Evolutionary conservation across 305 asterid species (phyloP), one percentile per base, ranked within the genome.

Genomic region (Solanum hybrid): DNA sequence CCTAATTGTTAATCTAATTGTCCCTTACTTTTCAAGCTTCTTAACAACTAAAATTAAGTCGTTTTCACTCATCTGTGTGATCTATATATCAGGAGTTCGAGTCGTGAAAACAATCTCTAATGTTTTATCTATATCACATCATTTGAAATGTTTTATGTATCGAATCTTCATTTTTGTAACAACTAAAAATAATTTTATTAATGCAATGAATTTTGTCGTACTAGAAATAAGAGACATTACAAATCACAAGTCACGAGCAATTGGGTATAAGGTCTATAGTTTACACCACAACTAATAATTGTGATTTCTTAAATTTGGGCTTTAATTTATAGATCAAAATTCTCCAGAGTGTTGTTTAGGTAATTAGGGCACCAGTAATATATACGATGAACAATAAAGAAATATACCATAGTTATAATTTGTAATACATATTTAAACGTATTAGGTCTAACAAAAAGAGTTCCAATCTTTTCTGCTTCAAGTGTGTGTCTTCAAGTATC

Each of bases 1-100:
- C 96, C 94, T 91, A 92, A 90, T 89, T 81, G 29, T 87, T 91
- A 90, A 90, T 77, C 92, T 90, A 69, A 79, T 87, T 26, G 11
- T 89, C 92, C 93, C 93, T 92, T 90, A 93, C 93, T 69, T 87
- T 77, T 85, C 85, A 88, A 91, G 67, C 64, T 92, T 91, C 92
- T 78, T 92, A 92, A 91, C 92, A 89, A 89, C 8, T 42, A 73
- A 28, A 73, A 28, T 12, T 28, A 73, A 28, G 79, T 73, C 18
- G 22, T 73, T 2, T 71, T 5, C 34, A 69, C 33, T 5, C 4
- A 11, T 26, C 4, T 0, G 18, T 26, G 18, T 26, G 9, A 26
- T 26, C 10, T 26, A 26, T 71, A 11, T 7, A 12, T 73, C 11
- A 1, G 0, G 1, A 6, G 2, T 73, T 73, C 2, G 79, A 73